A percentile compares a stretch with the other conserved stretches of the same genome.
Evolutionary conservation across 2,329 filamentous ascomycete species (phyloP).

Genomic region (Exophiala spinifera): DNA sequence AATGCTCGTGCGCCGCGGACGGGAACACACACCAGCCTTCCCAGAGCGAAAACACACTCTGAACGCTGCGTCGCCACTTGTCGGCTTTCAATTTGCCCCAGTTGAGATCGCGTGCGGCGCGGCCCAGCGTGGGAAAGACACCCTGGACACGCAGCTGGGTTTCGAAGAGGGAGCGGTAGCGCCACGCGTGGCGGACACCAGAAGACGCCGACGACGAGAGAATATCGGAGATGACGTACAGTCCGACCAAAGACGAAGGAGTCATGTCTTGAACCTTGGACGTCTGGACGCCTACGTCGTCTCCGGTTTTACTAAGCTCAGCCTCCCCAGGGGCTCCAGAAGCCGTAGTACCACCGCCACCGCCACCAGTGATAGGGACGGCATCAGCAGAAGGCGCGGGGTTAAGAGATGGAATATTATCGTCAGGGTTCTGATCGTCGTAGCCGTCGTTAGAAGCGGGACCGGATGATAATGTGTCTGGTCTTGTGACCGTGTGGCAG

Average conservation of each 20-base stretch:
- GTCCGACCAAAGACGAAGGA: conserved; percentile 69
- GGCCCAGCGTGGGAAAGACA: conserved; percentile 72
- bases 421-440: conserved; percentile 10
- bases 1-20: conserved; percentile 67
- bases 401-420: too few species aligned
- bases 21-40: conserved; percentile 66
- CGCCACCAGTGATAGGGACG: too few species aligned
- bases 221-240: conserved; percentile 79
- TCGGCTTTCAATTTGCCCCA: conserved; percentile 82
- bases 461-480: conserved; percentile 30
- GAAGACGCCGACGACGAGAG: conserved; percentile 73
- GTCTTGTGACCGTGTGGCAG: conserved; percentile 54
- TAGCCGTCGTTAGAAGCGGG: conserved; percentile 35
- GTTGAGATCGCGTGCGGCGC: conserved; percentile 65
- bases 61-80: conserved; percentile 78
- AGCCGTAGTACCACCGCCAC: too few species aligned
- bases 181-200: conserved; percentile 79
- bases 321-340: conserved; percentile 31
- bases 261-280: conserved; percentile 46
- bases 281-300: too few species aligned
- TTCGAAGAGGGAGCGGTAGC: conserved; percentile 79
- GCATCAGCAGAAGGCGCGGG: background rate
- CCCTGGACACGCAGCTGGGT: conserved; percentile 63
- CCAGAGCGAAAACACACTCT: conserved; percentile 67
- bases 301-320: conserved; percentile 26